These are phyloP conservation scores for Symbiodinium natans DNA, from an alignment of 73 alveolate species.

Conservation along the genomic window DNA sequence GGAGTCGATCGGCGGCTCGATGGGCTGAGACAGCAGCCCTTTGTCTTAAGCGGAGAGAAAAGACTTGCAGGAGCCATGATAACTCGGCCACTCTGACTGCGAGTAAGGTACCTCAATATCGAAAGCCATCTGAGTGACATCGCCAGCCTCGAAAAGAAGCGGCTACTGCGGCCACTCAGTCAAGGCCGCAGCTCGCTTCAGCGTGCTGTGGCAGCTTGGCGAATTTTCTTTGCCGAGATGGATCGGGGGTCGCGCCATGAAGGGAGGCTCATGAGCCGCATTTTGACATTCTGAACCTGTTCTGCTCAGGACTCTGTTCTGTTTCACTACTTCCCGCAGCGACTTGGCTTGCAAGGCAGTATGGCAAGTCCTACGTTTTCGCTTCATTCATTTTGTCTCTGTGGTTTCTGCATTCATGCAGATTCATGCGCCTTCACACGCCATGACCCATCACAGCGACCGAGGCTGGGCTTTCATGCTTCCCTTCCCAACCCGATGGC, in stretches of 20 bases:
- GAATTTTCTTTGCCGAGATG: no score
- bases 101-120: neutral
- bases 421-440: neutral
- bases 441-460: no score
- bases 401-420: neutral
- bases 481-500: constrained; percentile 51
- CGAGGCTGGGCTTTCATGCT: constrained; percentile 69
- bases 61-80: no score
- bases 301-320: constrained; percentile 25
- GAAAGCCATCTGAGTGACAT: neutral
- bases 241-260: no score
- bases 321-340: constrained; percentile 84
- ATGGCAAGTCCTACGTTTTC: neutral
- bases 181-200: neutral
- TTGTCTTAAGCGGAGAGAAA: neutral
- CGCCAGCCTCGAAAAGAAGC: neutral
- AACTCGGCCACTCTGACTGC: no score
- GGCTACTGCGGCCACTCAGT: neutral
- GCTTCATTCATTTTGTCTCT: neutral
- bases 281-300: neutral
- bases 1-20: constrained; percentile 57
- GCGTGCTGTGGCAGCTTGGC: neutral
- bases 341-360: neutral
- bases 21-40: constrained; percentile 57
- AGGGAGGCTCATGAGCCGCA: no score